phyloP scores from a whole-genome alignment of 768 basidiomycete species.

The Lentinus brumalis region DNA sequence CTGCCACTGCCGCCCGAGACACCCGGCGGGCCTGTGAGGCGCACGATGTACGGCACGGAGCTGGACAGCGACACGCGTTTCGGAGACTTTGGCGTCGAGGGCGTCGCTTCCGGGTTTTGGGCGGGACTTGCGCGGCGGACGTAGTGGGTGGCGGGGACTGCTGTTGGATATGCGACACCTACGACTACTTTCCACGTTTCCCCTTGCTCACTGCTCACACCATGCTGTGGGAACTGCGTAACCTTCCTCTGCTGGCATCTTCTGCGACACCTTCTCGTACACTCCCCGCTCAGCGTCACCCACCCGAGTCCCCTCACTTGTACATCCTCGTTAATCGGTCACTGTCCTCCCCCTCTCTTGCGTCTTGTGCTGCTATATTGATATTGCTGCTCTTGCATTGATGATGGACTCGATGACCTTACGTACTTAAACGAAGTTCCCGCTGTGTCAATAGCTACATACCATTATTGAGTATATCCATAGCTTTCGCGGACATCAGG shows the following conservation, averaged over 20 bases:
- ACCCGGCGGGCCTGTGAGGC: conserved; percentile 51
- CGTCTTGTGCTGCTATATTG: not conserved
- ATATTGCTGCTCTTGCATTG: not conserved
- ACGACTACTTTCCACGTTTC: not conserved
- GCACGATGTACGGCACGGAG: conserved; percentile 86
- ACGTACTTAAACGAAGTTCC: conserved; percentile 12
- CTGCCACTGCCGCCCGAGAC: conserved; percentile 43
- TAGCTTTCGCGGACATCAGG: not conserved
- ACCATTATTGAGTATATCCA: not conserved
- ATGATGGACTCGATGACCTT: not conserved
- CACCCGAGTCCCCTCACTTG: not conserved
- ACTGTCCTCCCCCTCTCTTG: not conserved
- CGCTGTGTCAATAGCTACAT: conserved; percentile 9
- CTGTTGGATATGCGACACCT: not conserved
- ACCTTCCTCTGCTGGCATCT: not conserved
- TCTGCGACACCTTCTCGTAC: not conserved
- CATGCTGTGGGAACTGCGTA: not conserved
- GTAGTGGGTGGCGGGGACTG: conserved; percentile 11
- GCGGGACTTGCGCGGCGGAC: conserved; percentile 32
- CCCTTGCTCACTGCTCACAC: not conserved
- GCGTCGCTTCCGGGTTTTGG: conserved; percentile 77
- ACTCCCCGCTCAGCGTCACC: no score
- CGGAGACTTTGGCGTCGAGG: conserved; percentile 81
- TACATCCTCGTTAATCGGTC: not conserved
- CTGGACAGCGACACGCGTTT: conserved; percentile 81